Evolutionary conservation across 164 flowering plant genomes (phyloP), one percentile per base, ranked within the genome.

Genomic region (Echeveria elegans): DNA sequence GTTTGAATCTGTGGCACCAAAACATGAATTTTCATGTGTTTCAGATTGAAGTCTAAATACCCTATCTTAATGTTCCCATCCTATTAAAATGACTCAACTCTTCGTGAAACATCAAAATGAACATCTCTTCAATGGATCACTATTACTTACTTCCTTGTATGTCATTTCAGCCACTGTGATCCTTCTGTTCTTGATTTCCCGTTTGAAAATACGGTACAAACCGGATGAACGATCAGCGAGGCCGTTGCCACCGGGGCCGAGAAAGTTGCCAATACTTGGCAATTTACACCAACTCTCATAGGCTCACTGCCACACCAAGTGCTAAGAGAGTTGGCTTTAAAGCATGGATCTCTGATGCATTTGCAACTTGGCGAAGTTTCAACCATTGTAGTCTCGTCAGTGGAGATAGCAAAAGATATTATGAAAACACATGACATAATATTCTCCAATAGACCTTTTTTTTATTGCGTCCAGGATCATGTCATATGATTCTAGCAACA

Each of bases 281-380:
- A 64, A 43, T 43, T 40, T 43, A 16, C 68, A 43, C 68, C 68
- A 64, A 19, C 48, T 41, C 48, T 41, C 47, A 43, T 12, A 24
- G 34, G 56, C 53, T 28, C 68, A 43, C 15, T 65, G 9, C 68
- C 68, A 16, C 68, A 65, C 53, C 56, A 45, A 11, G 9, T 11
- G 11, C 47, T 65, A 1, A 43, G 68, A 47, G 36, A 43, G 6
- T 41, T 65, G 38, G 37, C 68, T n/a, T 40, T 3, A 6, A 40
- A 43, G 50, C 36, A 65, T 63, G 88, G 85, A 16, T 78, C 84
- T 0, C 28, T 85, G 14, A 85, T 81, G 85, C 77, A 78, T 65
- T 40, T 81, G 0, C 68, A 71, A 43, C 77, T 81, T 2, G 85
- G 86, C 1, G 74, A 81, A 59, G 68, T 81, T 21, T 65, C 77